Evolutionary conservation across 306 rosid genomes (phyloP).

Genomic region (Betula pendula): DNA sequence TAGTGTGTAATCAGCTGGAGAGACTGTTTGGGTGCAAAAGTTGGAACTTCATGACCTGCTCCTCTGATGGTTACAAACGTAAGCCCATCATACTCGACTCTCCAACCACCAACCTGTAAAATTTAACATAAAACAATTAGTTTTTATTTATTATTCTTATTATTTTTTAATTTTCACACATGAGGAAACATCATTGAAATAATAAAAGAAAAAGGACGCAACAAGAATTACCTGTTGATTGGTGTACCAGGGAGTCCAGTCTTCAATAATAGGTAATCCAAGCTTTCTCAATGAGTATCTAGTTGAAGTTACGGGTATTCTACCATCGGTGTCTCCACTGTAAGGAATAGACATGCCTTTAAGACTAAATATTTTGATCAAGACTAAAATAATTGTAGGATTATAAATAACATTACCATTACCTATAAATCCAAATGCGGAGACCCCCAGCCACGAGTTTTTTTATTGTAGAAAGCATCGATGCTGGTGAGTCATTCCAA

Average conservation of each 20-base stretch:
- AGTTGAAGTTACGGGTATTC: constrained; percentile 52
- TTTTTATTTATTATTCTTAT: too few species aligned
- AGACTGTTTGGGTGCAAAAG: constrained; percentile 37
- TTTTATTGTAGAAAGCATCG: constrained; percentile 41
- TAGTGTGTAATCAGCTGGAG: constrained; percentile 37
- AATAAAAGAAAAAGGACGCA: neutral
- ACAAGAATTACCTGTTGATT: constrained; percentile 30
- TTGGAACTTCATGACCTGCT: constrained; percentile 54
- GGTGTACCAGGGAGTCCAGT: constrained; percentile 55
- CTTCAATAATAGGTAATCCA: constrained; percentile 32
- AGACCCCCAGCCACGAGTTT: constrained; percentile 48
- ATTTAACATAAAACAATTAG: neutral
- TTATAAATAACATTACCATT: neutral
- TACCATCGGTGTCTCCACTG: constrained; percentile 57
- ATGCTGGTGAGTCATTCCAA: constrained; percentile 42
- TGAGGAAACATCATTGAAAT: neutral
- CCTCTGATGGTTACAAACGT: constrained; percentile 50
- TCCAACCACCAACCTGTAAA: constrained; percentile 55
- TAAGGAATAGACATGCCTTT: neutral
- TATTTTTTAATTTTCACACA: neutral
- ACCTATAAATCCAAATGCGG: constrained; percentile 55
- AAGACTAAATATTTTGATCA: neutral
- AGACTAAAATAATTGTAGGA: neutral
- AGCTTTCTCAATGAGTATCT: constrained; percentile 48
- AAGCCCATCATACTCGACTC: constrained; percentile 41